Percentiles rank a stretch among this genome's conserved stretches.
Conservation (phyloP, 78 protist species). For the Bodo saltans region DNA sequence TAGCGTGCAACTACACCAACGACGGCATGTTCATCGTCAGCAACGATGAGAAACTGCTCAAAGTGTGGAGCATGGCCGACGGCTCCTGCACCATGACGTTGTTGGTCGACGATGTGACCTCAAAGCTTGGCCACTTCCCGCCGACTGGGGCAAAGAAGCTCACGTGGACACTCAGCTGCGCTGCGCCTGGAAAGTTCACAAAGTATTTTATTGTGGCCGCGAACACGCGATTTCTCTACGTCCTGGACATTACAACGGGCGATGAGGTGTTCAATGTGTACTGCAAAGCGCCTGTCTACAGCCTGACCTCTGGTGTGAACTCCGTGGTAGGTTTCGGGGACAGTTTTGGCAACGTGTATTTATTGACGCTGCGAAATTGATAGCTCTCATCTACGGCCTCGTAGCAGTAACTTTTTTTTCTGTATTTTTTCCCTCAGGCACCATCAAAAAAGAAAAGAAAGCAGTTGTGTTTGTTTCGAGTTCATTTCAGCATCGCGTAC, state of each 20-base stretch:
- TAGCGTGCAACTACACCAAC: not conserved
- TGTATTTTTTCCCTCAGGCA: too few species aligned
- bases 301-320: not conserved
- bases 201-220: constrained; percentile 11
- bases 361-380: not conserved
- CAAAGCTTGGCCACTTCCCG: not conserved
- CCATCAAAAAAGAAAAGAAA: too few species aligned
- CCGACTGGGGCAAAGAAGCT: constrained; percentile 25
- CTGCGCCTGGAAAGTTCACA: not conserved
- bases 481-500: too few species aligned
- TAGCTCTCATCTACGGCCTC: too few species aligned
- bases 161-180: constrained; percentile 10
- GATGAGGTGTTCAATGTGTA: not conserved
- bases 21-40: constrained; percentile 27
- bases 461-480: too few species aligned
- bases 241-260: not conserved
- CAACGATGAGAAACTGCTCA: constrained; percentile 18
- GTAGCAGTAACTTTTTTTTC: too few species aligned
- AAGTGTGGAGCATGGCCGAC: constrained; percentile 2
- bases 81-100: constrained; percentile 16
- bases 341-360: constrained; percentile 11
- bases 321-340: constrained; percentile 17
- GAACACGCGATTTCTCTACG: not conserved
- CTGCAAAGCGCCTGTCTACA: constrained; percentile 22
- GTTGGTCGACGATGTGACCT: constrained; percentile 2